Base-by-base conservation (phyloP, 139 green algal genomes). In the Chlamydomonas sphaeroides region DNA sequence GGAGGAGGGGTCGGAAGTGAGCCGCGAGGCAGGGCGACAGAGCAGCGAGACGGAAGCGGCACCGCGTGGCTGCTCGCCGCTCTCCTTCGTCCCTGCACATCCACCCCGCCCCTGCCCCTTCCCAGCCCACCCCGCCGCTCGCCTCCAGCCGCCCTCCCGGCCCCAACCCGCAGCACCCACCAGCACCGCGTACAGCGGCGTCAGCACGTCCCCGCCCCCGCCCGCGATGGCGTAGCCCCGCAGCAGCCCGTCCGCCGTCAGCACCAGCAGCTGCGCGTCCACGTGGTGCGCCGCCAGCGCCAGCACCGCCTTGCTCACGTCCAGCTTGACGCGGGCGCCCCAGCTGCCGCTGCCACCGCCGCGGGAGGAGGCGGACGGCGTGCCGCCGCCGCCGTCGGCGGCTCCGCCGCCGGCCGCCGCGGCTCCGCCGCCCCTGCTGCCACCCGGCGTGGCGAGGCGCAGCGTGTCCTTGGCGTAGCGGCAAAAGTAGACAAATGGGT, bases 401-500 rank as follows among this genome's bases (percentile, higher is more conserved):
- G 35, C 65, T 39, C 26, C 42, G 26, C 65, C 74, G 8, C 45
- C 65, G 51, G 26, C 42, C 23, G 62, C 68, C 17, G 75, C 45
- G 28, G 61, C 68, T 32, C 49, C 63, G 14, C 35, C 78, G 41
- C 59, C 74, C n/a, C 32, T 35, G 41, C 74, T 59, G 17, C 39
- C 33, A 59, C 59, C 59, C 74, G 71, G 74, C 41, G 59, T 70
- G 38, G 82, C 86, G 65, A 90, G 84, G 65, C 84, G 87, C 33
- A 91, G 42, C 10, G 62, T 77, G 61, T 84, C 72, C 68, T 91
- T 91, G 68, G 83, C 87, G 49, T 85, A 83, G 51, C 76, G 79
- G 17, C 73, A 85, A 68, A 88, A 91, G 65, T 88, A 88, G 41
- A 91, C 65, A n/a, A 87, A 71, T 1, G 87, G 87, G 25, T 67